Conservation (phyloP, 106 monocot genomes). For the Ottelia alismoides region DNA sequence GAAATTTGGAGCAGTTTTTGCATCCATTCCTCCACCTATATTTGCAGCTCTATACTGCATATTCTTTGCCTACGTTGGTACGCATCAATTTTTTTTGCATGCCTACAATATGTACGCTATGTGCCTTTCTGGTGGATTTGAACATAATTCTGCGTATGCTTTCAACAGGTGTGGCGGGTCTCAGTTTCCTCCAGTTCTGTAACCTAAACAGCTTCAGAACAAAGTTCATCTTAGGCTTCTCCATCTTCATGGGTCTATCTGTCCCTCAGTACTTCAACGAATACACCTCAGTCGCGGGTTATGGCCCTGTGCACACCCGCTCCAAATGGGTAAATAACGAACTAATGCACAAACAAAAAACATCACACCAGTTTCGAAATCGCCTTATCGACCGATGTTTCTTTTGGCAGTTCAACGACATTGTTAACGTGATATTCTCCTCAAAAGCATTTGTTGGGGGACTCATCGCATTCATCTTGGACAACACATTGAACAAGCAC, state of each 20-base stretch:
- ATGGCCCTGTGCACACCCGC: slow-evolving; percentile 70
- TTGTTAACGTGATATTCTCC: slow-evolving; percentile 52
- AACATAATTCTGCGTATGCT: not conserved
- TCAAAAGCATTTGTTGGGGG: slow-evolving; percentile 48
- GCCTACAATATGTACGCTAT: not conserved
- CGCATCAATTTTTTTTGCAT: no score
- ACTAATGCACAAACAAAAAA: not conserved
- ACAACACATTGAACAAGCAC: slow-evolving; percentile 37
- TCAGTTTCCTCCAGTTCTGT: slow-evolving; percentile 79
- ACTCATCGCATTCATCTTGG: slow-evolving; percentile 38
- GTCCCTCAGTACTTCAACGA: slow-evolving; percentile 90
- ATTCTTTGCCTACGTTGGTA: slow-evolving; percentile 9
- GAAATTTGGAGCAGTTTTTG: slow-evolving; percentile 13
- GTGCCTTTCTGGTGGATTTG: no score
- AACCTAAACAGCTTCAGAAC: slow-evolving; percentile 83
- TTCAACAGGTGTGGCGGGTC: slow-evolving; percentile 47
- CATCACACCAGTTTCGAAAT: not conserved
- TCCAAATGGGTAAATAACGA: slow-evolving; percentile 51
- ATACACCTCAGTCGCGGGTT: slow-evolving; percentile 82
- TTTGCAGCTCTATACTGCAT: slow-evolving; percentile 8
- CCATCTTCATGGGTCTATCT: slow-evolving; percentile 72
- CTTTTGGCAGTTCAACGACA: slow-evolving; percentile 40
- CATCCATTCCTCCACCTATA: slow-evolving; percentile 9
- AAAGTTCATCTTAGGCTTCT: slow-evolving; percentile 73
- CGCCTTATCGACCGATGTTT: no score